phyloP scores from a whole-genome alignment of 441 rosid genomes.

The Breynia disticha region DNA sequence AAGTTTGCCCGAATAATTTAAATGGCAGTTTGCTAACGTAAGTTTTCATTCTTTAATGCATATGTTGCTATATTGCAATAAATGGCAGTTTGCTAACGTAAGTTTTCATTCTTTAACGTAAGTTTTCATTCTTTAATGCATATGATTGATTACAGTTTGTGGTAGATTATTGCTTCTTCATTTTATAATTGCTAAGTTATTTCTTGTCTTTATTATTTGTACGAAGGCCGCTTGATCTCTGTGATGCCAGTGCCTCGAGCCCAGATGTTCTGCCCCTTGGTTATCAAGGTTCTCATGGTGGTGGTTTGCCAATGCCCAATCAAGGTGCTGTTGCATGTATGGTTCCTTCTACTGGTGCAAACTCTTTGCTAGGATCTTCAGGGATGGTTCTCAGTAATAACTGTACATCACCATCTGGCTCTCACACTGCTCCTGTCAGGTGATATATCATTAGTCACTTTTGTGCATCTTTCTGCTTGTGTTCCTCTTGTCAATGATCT shows the following conservation, averaged over 20 bases:
- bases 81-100: too few relatives aligned
- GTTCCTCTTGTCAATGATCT: background rate
- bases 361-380: constrained; percentile 60
- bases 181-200: constrained; percentile 13
- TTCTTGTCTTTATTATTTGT: constrained; percentile 21
- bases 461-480: constrained; percentile 4
- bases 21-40: constrained; percentile 75
- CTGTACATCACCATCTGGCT: constrained; percentile 49
- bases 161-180: constrained; percentile 6
- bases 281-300: constrained; percentile 54
- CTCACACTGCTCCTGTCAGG: constrained; percentile 65
- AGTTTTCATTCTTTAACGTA: too few relatives aligned
- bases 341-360: constrained; percentile 62
- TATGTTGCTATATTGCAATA: constrained; percentile 3
- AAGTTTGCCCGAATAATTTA: constrained; percentile 75
- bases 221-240: constrained; percentile 96
- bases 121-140: background rate
- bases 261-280: constrained; percentile 54
- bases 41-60: constrained; percentile 26
- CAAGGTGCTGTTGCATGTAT: constrained; percentile 53
- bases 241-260: constrained; percentile 61
- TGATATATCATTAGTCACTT: constrained; percentile 24
- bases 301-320: constrained; percentile 47
- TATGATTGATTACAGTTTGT: background rate
- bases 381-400: constrained; percentile 52